Base-by-base conservation (phyloP, 345 rosid genomes). In the Eucalyptus leucophloia region DNA sequence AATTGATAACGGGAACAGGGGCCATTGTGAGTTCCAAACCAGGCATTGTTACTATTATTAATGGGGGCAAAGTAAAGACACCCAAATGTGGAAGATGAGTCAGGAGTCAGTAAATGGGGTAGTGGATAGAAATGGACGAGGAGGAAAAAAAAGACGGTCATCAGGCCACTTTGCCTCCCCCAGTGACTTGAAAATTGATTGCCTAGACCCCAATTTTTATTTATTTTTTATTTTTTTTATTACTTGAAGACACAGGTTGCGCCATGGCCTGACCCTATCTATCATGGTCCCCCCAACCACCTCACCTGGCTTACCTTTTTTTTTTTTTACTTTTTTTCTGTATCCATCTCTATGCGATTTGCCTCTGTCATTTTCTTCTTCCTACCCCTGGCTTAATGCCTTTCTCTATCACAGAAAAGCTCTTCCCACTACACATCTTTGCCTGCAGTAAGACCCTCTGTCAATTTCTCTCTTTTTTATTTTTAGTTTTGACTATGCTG, bases 81-180 rank as follows among this genome's bases (percentile, higher is more conserved):
- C 88, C 87, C 4, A 50, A 2, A 4, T 40, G 90, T 93, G 95
- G 95, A 92, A 88, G 91, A 88, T 92, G 95, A 93, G 93, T 94
- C 94, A 89, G 90, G 89, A 90, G 56, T 87, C 93, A n/a, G 45
- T 87, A 24, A 40, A 54, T 54, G 88, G n/a, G 49, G 37, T n/a
- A 65, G 92, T 86, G 92, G 90, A 49, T 37, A 37, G 69, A 65
- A 50, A 92, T 82, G 83, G 80, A 87, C 86, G 65, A 82, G 89
- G 86, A 67, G 54, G 49, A 23, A 14, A 87, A 49, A n/a, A 77
- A 26, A 86, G 62, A 67, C 34, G 69, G 88, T 51, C 88, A 49
- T 47, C 88, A 42, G 30, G 62, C 65, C 89, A 86, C n/a, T 86
- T 89, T 86, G 91, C 89, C 47, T 32, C 92, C 60, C 60, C 92